Base-by-base conservation (phyloP, 1,284 basidiomycete genomes). In the Heliocybe sulcata region DNA sequence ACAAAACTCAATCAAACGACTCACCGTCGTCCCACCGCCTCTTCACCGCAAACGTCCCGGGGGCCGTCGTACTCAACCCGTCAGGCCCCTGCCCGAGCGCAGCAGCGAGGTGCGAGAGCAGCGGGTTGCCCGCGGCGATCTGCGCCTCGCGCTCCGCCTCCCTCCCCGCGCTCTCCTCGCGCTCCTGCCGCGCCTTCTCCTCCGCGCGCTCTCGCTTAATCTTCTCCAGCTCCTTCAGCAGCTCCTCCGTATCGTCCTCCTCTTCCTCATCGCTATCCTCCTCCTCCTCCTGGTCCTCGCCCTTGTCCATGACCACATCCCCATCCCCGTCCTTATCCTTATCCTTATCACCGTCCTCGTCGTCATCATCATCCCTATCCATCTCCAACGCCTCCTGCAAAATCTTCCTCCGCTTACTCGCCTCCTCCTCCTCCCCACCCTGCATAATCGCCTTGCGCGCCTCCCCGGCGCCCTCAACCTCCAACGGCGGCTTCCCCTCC, bases 201-300 rank as follows among this genome's bases (percentile, higher is more conserved):
- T 91, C 94, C 14, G 94, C 94, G 16, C 94, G 81, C 67, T 98
- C 94, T 54, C 87, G 85, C 70, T 96, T 97, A 63, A 97, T 97
- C 73, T 94, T 96, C 71, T 94, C 94, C 20, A 98, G 77, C 68
- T 98, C 94, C 23, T 92, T 85, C 61, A 98, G 76, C 23, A 98
- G 77, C 64, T 95, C 94, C 0, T 92, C 93, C 0, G 92, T 94
- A 59, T 97, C 93, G 63, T 94, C 94, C 64, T 96, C 92, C 12
- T 90, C 89, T 29, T 90, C 85, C 0, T 80, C 78, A 27, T 72
- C 69, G 31, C 79, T 80, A 16, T 84, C 82, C 0, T 78, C 79
- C 14, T 73, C 73, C 4, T 73, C 70, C 2, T 72, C 72, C 16
- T 72, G 70, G 53, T 71, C 67, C 51, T 61, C 69, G 11, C 70